A percentile compares a stretch with the other conserved stretches of the same genome.
Conservation (phyloP, 495 filamentous ascomycete species). For the Penicillium bovifimosum region DNA sequence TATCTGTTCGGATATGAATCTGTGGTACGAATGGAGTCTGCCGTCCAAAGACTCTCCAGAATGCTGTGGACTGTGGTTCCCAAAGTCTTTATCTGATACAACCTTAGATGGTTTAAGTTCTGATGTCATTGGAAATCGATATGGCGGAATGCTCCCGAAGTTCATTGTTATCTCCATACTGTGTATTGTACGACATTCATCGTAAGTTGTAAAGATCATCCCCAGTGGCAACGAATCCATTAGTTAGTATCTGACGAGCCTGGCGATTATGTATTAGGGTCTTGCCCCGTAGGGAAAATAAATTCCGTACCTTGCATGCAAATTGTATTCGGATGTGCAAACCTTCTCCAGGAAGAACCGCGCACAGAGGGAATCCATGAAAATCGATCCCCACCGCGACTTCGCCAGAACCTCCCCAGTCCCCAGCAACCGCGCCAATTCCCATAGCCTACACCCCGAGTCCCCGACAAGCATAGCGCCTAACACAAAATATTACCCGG, state of each 20-base stretch:
- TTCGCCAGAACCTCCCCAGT: not conserved
- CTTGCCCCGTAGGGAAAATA: no score
- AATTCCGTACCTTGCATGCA: no score
- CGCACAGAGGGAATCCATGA: not conserved
- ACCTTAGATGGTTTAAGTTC: not conserved
- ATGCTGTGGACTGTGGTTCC: not conserved
- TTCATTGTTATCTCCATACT: no score
- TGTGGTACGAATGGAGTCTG: conserved; percentile 1
- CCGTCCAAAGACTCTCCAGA: not conserved
- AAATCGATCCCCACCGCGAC: not conserved
- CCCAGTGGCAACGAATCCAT: not conserved
- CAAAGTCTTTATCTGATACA: not conserved
- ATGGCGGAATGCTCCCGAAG: not conserved
- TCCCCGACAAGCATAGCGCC: not conserved
- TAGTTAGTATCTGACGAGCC: no score
- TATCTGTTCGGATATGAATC: not conserved
- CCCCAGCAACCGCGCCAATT: not conserved
- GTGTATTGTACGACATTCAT: no score
- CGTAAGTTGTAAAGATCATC: no score
- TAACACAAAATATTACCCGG: not conserved
- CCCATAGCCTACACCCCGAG: not conserved
- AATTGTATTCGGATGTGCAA: not conserved
- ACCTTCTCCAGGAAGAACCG: not conserved
- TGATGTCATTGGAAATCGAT: not conserved
- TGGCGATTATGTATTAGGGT: no score